These are phyloP conservation scores for Actinomortierella ambigua DNA, from an alignment of 371 early-diverging fungal species.

Conservation along the genomic window DNA sequence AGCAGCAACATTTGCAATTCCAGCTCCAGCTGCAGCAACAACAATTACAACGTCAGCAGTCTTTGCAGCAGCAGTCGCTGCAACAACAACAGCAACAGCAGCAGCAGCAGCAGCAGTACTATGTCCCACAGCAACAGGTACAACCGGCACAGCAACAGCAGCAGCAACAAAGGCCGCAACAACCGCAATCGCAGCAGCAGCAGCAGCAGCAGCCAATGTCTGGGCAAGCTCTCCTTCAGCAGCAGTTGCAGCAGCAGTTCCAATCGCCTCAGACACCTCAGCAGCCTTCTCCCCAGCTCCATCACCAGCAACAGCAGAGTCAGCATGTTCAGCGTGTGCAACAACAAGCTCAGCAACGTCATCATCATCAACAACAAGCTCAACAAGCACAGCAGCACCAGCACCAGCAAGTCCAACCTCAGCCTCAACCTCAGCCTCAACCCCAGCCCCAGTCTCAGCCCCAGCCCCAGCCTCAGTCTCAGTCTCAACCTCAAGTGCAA, in stretches of 20 bases:
- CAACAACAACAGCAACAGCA: conserved; percentile 5
- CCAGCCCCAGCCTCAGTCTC: conserved; percentile 16
- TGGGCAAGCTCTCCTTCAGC: too few species aligned
- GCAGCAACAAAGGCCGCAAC: conserved; percentile 3
- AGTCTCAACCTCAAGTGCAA: conserved; percentile 11
- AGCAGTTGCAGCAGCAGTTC: conserved; percentile 14
- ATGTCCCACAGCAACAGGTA: conserved; percentile 5
- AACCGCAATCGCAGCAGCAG: not conserved
- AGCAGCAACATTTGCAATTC: conserved; percentile 11
- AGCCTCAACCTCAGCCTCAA: conserved; percentile 16
- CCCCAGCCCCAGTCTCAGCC: conserved; percentile 17
- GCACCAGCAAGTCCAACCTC: conserved; percentile 16
- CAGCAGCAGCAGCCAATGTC: too few species aligned
- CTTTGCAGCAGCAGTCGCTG: conserved; percentile 7
- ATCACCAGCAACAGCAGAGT: not conserved
- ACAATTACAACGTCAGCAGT: conserved; percentile 10
- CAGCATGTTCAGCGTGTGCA: not conserved
- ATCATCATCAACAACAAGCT: not conserved
- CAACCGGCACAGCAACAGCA: conserved; percentile 11
- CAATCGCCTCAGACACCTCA: conserved; percentile 25
- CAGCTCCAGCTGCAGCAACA: conserved; percentile 12
- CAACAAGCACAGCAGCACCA: conserved; percentile 2
- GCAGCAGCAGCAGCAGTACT: conserved; percentile 11
- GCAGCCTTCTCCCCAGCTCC: conserved; percentile 9
- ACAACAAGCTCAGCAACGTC: not conserved